A percentile compares a stretch with the other conserved stretches of the same genome.
These are phyloP conservation scores for Trichoderma reesei DNA, from an alignment of 495 filamentous ascomycete species.

Conservation along the genomic window DNA sequence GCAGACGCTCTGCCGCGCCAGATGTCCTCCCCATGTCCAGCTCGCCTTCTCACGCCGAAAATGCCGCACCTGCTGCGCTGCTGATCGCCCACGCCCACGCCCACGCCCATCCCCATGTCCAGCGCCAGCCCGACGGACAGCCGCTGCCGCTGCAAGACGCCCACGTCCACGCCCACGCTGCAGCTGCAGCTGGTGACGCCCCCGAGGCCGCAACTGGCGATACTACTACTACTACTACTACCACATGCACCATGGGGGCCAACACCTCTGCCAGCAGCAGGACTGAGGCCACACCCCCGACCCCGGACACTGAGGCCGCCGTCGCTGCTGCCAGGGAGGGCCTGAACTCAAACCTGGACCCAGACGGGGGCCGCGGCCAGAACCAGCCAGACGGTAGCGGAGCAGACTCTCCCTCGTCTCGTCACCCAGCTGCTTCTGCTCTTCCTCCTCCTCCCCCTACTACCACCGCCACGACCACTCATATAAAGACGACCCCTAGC, in stretches of 20 bases:
- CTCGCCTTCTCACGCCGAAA: constrained; percentile 31
- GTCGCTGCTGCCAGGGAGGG: constrained; percentile 18
- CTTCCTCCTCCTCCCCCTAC: constrained; percentile 22
- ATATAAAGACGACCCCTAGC: constrained; percentile 35
- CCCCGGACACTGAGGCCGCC: constrained; percentile 9
- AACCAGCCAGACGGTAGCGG: constrained; percentile 16
- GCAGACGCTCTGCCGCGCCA: constrained; percentile 23
- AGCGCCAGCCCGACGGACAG: constrained; percentile 9
- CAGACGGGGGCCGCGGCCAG: constrained; percentile 19
- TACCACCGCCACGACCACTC: constrained; percentile 22
- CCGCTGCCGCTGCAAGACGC: too few species aligned
- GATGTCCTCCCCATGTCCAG: constrained; percentile 45
- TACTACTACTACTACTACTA: too few species aligned
- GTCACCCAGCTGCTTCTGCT: constrained; percentile 17
- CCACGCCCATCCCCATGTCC: constrained; percentile 14
- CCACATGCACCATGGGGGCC: too few species aligned
- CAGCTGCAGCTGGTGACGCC: not conserved
- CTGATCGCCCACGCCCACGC: constrained; percentile 23
- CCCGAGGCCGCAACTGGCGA: not conserved
- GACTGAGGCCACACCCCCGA: not conserved
- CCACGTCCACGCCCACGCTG: too few species aligned
- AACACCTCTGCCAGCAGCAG: not conserved
- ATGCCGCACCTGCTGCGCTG: constrained; percentile 41
- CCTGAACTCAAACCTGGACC: constrained; percentile 19
- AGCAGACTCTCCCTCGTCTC: too few species aligned